Percentiles rank a stretch among this genome's conserved stretches.
phyloP scores from a whole-genome alignment of 2,329 filamentous ascomycete species.

The Neonectria sp. region DNA sequence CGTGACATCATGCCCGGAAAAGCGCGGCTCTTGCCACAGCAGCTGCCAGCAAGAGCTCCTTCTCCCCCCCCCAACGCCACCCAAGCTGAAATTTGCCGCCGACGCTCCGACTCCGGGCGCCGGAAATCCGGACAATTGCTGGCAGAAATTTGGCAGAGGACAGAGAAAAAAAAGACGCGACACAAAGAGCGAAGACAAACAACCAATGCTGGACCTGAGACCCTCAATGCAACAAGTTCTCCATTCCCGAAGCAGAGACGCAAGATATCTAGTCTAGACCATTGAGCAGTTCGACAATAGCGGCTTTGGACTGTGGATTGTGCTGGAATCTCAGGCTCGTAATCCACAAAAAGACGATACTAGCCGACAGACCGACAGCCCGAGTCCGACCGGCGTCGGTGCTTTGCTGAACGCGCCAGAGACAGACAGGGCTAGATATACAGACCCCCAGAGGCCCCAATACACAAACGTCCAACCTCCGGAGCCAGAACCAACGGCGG shows the following conservation, averaged over 20 bases:
- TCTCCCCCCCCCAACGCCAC: constrained; percentile 3
- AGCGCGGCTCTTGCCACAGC: constrained; percentile 37
- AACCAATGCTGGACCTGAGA: background rate
- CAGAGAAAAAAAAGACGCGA: background rate
- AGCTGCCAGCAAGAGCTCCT: background rate
- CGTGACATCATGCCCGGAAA: constrained; percentile 46
- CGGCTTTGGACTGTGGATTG: background rate
- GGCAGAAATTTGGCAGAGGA: constrained; percentile 5
- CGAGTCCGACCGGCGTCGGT: constrained; percentile 43
- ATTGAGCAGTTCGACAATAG: background rate
- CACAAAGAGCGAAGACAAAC: background rate
- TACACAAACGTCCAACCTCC: constrained; percentile 8
- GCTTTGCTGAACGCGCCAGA: constrained; percentile 18
- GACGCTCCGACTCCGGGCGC: constrained; percentile 44
- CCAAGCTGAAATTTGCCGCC: constrained; percentile 34
- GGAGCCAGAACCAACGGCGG: constrained; percentile 8
- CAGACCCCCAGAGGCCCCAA: background rate
- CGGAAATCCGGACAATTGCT: constrained; percentile 21
- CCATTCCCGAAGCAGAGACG: background rate
- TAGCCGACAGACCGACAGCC: constrained; percentile 43
- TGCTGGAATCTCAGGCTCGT: background rate
- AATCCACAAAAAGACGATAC: constrained; percentile 41
- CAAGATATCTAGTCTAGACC: background rate
- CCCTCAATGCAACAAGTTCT: background rate
- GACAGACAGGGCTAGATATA: background rate